phyloP scores from a whole-genome alignment of 441 rosid species.

The Erysimum cheiri region DNA sequence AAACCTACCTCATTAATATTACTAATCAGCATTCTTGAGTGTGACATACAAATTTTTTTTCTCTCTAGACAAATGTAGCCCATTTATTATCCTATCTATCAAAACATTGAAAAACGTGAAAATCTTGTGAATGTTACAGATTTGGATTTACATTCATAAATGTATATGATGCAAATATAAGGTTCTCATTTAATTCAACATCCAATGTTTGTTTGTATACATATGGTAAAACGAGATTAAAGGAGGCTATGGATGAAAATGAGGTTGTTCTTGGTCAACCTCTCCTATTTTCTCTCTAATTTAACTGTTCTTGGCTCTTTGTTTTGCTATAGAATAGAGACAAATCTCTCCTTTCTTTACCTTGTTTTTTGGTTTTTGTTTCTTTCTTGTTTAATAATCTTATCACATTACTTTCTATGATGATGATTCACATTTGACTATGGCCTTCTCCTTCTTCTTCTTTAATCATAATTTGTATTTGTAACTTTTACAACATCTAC shows the following conservation, averaged over 20 bases:
- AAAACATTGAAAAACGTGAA: background rate
- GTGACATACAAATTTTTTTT: background rate
- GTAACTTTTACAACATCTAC: constrained; percentile 2
- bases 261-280: constrained; percentile 44
- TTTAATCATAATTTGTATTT: constrained; percentile 11
- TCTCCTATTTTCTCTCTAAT: constrained; percentile 39
- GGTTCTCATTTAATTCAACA: constrained; percentile 5
- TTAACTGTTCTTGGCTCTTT: constrained; percentile 29
- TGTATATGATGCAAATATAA: constrained; percentile 5
- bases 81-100: constrained; percentile 19
- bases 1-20: too few species aligned
- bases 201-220: constrained; percentile 22
- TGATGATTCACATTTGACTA: constrained; percentile 35
- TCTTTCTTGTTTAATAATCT: constrained; percentile 19
- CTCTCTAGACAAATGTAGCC: background rate
- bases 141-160: background rate
- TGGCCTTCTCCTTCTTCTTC: constrained; percentile 20
- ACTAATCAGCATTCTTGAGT: background rate
- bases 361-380: constrained; percentile 10
- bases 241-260: constrained; percentile 31
- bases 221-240: constrained; percentile 38
- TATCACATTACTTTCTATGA: constrained; percentile 22
- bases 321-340: constrained; percentile 37
- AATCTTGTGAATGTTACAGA: constrained; percentile 9
- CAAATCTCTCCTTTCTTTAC: background rate